A percentile compares a stretch with the other conserved stretches of the same genome.
phyloP scores from a whole-genome alignment of 2,329 filamentous ascomycete genomes.

The Penicillium sumatraense region DNA sequence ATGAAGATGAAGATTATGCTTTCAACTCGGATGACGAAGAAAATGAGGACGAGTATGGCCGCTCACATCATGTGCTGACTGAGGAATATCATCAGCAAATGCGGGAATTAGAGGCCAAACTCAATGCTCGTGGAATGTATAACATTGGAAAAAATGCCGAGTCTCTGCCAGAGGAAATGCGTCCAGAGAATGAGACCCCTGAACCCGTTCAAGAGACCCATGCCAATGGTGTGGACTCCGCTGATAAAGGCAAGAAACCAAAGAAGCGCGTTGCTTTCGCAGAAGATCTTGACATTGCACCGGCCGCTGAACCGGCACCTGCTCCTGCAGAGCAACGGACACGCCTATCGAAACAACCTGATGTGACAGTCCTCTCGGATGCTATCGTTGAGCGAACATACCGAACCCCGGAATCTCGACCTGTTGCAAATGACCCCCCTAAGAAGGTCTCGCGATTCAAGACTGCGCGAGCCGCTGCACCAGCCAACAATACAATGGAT shows the following conservation, averaged over 20 bases:
- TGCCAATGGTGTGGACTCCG: not conserved
- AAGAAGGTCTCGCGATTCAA: constrained; percentile 53
- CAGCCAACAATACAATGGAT: constrained; percentile 3
- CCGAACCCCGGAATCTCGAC: constrained; percentile 18
- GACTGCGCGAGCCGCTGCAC: constrained; percentile 35
- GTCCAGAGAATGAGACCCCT: constrained; percentile 35
- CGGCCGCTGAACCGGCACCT: constrained; percentile 45
- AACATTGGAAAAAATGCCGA: constrained; percentile 59
- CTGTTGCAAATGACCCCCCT: constrained; percentile 26
- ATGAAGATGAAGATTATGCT: constrained; percentile 55
- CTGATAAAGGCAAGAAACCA: constrained; percentile 30
- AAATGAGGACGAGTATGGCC: constrained; percentile 76
- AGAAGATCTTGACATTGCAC: constrained; percentile 71
- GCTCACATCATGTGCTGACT: constrained; percentile 68
- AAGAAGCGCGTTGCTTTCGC: constrained; percentile 83
- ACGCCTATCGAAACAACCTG: constrained; percentile 30
- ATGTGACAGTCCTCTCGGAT: constrained; percentile 44
- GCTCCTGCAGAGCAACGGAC: constrained; percentile 30
- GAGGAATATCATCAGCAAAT: constrained; percentile 81
- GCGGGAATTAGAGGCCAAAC: constrained; percentile 78
- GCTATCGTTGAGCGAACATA: constrained; percentile 50
- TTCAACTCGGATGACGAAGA: constrained; percentile 56
- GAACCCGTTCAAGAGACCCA: constrained; percentile 20
- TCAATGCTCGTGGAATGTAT: constrained; percentile 63
- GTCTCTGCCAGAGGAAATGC: constrained; percentile 39